A percentile compares a stretch with the other conserved stretches of the same genome.
Conservation (phyloP, 352 stramenopile genomes). For the Phytophthora nicotianae region DNA sequence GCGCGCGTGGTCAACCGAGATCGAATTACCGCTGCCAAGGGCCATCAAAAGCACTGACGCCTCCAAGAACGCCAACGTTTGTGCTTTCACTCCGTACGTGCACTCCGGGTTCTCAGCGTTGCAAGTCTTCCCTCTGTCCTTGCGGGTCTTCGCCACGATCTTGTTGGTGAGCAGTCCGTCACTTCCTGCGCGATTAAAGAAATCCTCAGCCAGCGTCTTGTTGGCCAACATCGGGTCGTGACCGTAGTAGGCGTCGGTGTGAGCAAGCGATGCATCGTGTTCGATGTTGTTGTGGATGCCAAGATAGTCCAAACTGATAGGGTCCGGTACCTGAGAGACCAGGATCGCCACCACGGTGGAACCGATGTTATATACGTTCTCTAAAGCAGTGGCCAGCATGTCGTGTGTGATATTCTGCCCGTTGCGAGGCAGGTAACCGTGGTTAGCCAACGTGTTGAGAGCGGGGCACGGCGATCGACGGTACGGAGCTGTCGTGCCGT, state of each 20-base stretch:
- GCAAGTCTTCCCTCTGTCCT: slow-evolving; percentile 32
- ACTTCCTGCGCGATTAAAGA: slow-evolving; percentile 31
- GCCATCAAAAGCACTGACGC: slow-evolving; percentile 32
- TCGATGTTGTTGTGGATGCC: slow-evolving; percentile 48
- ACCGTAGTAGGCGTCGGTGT: slow-evolving; percentile 40
- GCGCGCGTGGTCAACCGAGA: slow-evolving; percentile 33
- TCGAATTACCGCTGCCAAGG: slow-evolving; percentile 23
- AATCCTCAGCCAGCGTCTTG: slow-evolving; percentile 27
- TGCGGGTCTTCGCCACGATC: slow-evolving; percentile 29
- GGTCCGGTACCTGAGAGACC: slow-evolving; percentile 25
- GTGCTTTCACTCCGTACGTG: slow-evolving; percentile 25
- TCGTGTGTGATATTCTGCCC: slow-evolving; percentile 41
- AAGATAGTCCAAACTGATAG: slow-evolving; percentile 47
- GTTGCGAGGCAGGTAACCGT: no score
- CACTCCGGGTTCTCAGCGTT: slow-evolving; percentile 37
- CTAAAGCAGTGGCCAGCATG: slow-evolving; percentile 27
- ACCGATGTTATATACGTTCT: slow-evolving; percentile 44
- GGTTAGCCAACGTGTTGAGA: slow-evolving; percentile 58
- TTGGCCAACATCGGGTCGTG: slow-evolving; percentile 38
- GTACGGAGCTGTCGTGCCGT: slow-evolving; percentile 29
- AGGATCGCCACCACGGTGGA: slow-evolving; percentile 27
- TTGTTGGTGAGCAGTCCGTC: slow-evolving; percentile 30
- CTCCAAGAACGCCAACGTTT: slow-evolving; percentile 31
- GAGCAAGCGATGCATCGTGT: slow-evolving; percentile 56
- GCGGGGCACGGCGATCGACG: slow-evolving; percentile 48